Evolutionary conservation across 352 stramenopile species (phyloP).

Genomic region (Phytophthora vignae): DNA sequence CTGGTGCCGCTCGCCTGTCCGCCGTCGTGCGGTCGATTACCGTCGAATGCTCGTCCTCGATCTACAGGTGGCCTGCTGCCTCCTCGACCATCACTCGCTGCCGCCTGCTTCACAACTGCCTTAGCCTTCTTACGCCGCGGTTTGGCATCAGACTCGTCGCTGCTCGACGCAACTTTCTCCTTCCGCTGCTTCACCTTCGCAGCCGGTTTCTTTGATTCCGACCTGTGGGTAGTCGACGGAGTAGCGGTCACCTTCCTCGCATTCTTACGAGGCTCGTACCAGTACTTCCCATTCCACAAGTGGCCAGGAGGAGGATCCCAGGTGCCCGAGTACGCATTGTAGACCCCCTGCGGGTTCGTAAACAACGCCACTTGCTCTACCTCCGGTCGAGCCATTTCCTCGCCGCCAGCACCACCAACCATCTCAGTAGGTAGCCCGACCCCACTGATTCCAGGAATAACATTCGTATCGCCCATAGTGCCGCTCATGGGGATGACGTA

Average conservation of each 20-base stretch:
- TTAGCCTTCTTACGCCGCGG: neutral
- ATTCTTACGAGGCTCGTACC: neutral
- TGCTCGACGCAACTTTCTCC: neutral
- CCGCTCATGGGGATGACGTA: neutral
- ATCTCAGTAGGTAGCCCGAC: neutral
- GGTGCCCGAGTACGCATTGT: neutral
- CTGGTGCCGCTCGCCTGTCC: neutral
- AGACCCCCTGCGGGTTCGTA: neutral
- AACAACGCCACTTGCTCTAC: neutral
- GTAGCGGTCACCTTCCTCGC: neutral
- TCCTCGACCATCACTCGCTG: neutral
- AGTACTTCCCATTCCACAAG: neutral
- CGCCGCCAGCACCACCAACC: neutral
- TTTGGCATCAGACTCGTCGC: neutral
- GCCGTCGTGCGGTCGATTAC: neutral
- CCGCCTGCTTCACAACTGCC: neutral
- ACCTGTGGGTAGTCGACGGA: neutral
- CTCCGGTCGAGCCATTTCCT: neutral
- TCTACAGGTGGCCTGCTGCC: neutral
- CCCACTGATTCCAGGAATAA: neutral
- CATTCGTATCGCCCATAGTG: neutral
- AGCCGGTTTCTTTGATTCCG: neutral
- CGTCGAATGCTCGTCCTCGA: neutral
- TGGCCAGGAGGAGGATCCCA: no score
- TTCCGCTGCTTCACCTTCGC: neutral